Evolutionary conservation across 2,329 filamentous ascomycete genomes (phyloP), one percentile per base, ranked within the genome.

Genomic region (Malbranchea zuffiana): DNA sequence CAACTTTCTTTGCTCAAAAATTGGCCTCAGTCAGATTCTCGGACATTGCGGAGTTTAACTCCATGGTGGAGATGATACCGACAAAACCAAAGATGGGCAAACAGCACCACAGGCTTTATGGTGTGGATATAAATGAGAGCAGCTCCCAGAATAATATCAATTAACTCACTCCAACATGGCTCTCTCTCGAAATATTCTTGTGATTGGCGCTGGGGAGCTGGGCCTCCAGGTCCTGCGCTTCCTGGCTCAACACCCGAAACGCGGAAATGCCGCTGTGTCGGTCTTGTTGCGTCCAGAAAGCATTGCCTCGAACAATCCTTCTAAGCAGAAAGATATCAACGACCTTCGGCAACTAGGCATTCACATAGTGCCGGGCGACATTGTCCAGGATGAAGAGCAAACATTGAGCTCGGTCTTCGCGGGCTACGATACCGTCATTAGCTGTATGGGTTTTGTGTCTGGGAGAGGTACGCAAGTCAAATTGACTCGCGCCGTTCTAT

Each of bases 371-470:
- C 45, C 58, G 0, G 68, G 63, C 3, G 69, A 78, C 44, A 54
- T 68, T 5, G 44, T 51, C 7, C 25, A 44, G 1, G 46, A 59
- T n/a, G 46, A 54, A 0, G 37, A 49, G 7, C 11, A 47, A 1
- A 51, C 60, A 0, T 62, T 78, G 2, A 55, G 61, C 3, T 33
- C 37, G 1, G 47, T 66, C 1, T 71, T 78, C 45, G 15, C 17
- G 2, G 13, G 25, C 7, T 59, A 50, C 37, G 48, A 54, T 17
- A 50, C 47, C 0, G 60, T 83, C 5, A 67, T 83, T 33, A 68
- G 67, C 28, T 78, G 74, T 47, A 70, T 67, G 1, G 79, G 79
- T 17, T 79, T 80, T 55, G 65, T 65, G 0, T 58, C 72, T 0
- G 67, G 71, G 0, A 37, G 65, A 0, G 73, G 71, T 1, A 74